Conservation (phyloP, 441 rosid genomes). For the Biscutella laevigata region DNA sequence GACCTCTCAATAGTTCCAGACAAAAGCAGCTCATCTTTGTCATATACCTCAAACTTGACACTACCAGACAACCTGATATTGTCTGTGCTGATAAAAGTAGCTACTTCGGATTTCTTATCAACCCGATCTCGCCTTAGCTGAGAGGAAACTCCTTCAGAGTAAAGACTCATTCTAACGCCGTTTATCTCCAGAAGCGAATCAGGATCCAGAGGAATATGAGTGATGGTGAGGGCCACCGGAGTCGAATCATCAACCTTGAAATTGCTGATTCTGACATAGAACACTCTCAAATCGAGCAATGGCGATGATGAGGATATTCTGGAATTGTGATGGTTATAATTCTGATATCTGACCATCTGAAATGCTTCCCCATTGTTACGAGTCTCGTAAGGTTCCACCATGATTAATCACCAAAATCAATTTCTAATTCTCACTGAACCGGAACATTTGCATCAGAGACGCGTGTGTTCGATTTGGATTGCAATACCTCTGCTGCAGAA, state of each 20-base stretch:
- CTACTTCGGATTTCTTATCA: constrained; percentile 54
- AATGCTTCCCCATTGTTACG: constrained; percentile 35
- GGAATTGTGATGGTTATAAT: constrained; percentile 22
- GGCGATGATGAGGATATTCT: constrained; percentile 15
- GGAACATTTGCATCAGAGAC: constrained; percentile 8
- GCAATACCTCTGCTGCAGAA: constrained; percentile 17
- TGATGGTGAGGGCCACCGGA: constrained; percentile 39
- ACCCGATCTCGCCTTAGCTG: constrained; percentile 49
- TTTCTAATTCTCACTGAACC: constrained; percentile 10
- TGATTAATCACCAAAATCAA: constrained; percentile 24
- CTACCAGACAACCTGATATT: constrained; percentile 44
- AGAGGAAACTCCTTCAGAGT: constrained; percentile 41
- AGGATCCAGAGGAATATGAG: constrained; percentile 45
- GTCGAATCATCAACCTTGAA: constrained; percentile 48
- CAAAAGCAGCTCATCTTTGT: constrained; percentile 39
- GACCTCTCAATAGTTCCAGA: constrained; percentile 46
- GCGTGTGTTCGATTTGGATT: neutral
- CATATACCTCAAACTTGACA: constrained; percentile 51
- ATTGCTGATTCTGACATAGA: constrained; percentile 49
- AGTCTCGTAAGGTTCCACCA: constrained; percentile 48
- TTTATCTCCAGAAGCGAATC: constrained; percentile 50
- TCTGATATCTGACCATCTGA: constrained; percentile 24
- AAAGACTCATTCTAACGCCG: constrained; percentile 39
- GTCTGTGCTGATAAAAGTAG: constrained; percentile 57
- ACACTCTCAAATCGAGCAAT: constrained; percentile 52